These are phyloP conservation scores for Scheffersomyces stipitis DNA, from an alignment of 805 yeast species.

Conservation along the genomic window DNA sequence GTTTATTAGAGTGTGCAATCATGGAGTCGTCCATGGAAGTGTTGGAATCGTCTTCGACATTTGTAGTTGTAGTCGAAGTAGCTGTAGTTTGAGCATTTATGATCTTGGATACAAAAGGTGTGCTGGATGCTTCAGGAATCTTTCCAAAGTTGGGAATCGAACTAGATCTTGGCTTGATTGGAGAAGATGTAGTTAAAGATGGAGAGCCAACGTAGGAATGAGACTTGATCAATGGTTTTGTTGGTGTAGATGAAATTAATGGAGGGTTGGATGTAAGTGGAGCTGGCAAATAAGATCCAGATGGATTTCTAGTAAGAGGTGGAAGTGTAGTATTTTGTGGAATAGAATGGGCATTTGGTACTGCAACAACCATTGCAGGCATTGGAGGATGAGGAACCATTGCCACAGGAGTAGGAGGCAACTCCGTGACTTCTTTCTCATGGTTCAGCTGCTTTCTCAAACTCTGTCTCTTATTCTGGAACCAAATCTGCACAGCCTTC, in stretches of 20 bases:
- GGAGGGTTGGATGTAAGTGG: constrained; percentile 1
- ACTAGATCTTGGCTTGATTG: constrained; percentile 5
- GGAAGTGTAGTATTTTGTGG: neutral
- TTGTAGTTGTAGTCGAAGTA: constrained; percentile 16
- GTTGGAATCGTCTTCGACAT: constrained; percentile 14
- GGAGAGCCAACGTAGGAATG: constrained; percentile 11
- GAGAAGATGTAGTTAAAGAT: constrained; percentile 3
- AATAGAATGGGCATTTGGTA: neutral
- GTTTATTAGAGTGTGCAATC: constrained; percentile 5
- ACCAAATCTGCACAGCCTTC: constrained; percentile 98
- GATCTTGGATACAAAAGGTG: constrained; percentile 1
- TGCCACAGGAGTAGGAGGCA: constrained; percentile 39
- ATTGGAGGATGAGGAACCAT: constrained; percentile 5
- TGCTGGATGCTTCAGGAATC: neutral
- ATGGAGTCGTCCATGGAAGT: constrained; percentile 16
- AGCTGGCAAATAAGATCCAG: constrained; percentile 1
- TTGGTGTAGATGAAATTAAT: constrained; percentile 13
- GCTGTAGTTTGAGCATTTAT: constrained; percentile 3
- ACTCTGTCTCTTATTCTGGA: constrained; percentile 91
- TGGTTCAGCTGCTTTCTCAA: constrained; percentile 49
- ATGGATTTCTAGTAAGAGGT: neutral
- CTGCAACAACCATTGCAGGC: neutral
- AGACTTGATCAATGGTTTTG: constrained; percentile 11
- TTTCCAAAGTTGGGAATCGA: constrained; percentile 6
- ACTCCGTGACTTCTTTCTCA: constrained; percentile 42